A percentile compares a stretch with the other conserved stretches of the same genome.
Conservation (phyloP, 306 rosid species). For the Styphnolobium japonicum region DNA sequence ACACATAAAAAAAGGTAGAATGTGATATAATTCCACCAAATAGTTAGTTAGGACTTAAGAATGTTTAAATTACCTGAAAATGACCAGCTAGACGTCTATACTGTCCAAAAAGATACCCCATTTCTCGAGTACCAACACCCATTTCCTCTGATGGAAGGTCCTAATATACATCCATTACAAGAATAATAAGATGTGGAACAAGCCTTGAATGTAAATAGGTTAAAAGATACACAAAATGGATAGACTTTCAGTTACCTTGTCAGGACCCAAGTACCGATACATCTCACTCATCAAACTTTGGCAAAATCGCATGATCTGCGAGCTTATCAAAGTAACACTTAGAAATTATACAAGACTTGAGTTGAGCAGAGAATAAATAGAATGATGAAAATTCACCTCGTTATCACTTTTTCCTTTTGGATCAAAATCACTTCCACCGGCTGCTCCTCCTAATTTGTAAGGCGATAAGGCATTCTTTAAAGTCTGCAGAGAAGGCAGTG, state of each 20-base stretch:
- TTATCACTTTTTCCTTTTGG: slow-evolving; percentile 90
- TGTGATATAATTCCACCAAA: not conserved
- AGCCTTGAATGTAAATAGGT: not conserved
- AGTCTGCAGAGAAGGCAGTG: slow-evolving; percentile 45
- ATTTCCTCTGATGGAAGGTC: slow-evolving; percentile 93
- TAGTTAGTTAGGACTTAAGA: not conserved
- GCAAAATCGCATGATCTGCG: slow-evolving; percentile 86
- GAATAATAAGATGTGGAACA: slow-evolving; percentile 22
- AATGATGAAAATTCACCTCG: slow-evolving; percentile 55
- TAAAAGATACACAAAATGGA: not conserved
- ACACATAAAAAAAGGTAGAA: not conserved
- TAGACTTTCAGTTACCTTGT: slow-evolving; percentile 60
- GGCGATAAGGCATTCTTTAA: slow-evolving; percentile 84
- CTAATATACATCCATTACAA: slow-evolving; percentile 42
- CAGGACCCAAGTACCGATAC: slow-evolving; percentile 82
- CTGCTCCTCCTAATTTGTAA: slow-evolving; percentile 87
- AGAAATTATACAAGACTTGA: slow-evolving; percentile 2
- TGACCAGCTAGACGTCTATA: slow-evolving; percentile 89
- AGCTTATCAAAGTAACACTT: slow-evolving; percentile 39
- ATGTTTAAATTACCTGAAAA: slow-evolving; percentile 55
- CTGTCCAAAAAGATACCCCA: slow-evolving; percentile 94
- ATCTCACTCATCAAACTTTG: slow-evolving; percentile 89
- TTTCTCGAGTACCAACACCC: slow-evolving; percentile 94
- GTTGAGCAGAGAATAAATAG: not conserved
- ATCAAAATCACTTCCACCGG: slow-evolving; percentile 94